These are phyloP conservation scores for Scleroderma bovista DNA, from an alignment of 768 basidiomycete genomes.

Conservation along the genomic window DNA sequence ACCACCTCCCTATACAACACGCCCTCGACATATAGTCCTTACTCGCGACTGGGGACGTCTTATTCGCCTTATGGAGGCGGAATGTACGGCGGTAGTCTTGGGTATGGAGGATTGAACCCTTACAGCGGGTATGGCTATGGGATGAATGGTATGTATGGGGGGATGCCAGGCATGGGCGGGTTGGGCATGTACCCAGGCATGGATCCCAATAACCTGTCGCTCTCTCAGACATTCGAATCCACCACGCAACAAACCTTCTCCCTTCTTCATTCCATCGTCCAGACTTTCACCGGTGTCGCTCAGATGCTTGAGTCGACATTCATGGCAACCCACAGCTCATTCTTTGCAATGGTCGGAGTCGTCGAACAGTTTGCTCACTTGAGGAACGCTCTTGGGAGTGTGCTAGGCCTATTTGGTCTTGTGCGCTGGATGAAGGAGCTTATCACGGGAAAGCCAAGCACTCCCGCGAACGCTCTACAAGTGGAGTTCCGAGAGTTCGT, in stretches of 20 bases:
- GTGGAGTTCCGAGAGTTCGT: conserved; percentile 76
- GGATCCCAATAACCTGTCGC: conserved; percentile 53
- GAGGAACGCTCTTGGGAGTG: conserved; percentile 88
- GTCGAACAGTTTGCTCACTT: conserved; percentile 92
- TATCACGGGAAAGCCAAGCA: conserved; percentile 40
- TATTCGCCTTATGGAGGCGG: conserved; percentile 32
- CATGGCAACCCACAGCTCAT: conserved; percentile 93
- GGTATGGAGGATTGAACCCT: conserved; percentile 41
- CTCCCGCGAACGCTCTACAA: conserved; percentile 36
- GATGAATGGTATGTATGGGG: conserved; percentile 43
- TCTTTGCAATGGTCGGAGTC: conserved; percentile 96
- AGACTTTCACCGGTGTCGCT: conserved; percentile 89
- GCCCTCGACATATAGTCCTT: conserved; percentile 43
- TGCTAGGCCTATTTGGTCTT: conserved; percentile 87
- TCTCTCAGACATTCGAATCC: conserved; percentile 83
- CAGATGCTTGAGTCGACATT: conserved; percentile 98
- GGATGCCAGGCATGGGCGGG: conserved; percentile 36
- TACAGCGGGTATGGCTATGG: conserved; percentile 44
- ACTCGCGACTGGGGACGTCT: conserved; percentile 30
- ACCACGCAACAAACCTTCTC: conserved; percentile 92
- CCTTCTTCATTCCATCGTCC: conserved; percentile 90
- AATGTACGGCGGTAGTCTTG: conserved; percentile 27
- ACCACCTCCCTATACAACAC: conserved; percentile 40
- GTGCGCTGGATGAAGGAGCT: conserved; percentile 78
- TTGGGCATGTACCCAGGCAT: conserved; percentile 34